Base-by-base conservation (phyloP, 805 yeast species). In the Kazachstania africana region DNA sequence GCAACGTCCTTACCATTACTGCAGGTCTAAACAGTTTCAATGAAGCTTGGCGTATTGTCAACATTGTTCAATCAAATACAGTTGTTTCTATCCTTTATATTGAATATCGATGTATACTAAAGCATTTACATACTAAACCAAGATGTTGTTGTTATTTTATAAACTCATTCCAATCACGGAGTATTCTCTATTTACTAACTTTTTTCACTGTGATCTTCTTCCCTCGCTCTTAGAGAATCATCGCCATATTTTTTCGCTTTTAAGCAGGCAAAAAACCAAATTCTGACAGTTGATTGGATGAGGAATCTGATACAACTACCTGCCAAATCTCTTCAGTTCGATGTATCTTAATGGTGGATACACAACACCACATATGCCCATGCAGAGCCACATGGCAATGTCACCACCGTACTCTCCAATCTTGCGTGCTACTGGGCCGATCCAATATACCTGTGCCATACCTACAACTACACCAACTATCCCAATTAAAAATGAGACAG, bases 371-470 rank as follows among this genome's bases (percentile, higher is more conserved):
- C 84, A 62, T 42, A 84, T 72, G 0, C 74, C 91, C 70, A 79
- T 70, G 10, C 79, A 63, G 23, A 83, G 52, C 74, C 87, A 80
- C 70, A 78, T 75, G 16, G 91, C 95, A 25, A 84, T 51, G 51
- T 84, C 95, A 13, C 84, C 93, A 34, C 81, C 85, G 38, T 55
- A 53, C 5, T 65, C 74, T 14, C 93, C 93, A 12, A 79, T 59
- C 4, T 61, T 44, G 18, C 53, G 54, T 9, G 94, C 93, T 8
- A 83, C 43, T 0, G 83, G 83, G 0, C 94, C 95, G 5, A 68
- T 62, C 66, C 78, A 84, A 55, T 84, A 84, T 5, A 75, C 79
- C 53, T 84, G 95, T 16, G 80, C 67, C 95, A 84, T 84, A 5
- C 94, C 94, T 14, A 83, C 59, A 3, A 79, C 83, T 1, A 83